A percentile compares a stretch with the other conserved stretches of the same genome.
phyloP scores from a whole-genome alignment of 371 early-diverging fungal genomes.

The Circinella minor region DNA sequence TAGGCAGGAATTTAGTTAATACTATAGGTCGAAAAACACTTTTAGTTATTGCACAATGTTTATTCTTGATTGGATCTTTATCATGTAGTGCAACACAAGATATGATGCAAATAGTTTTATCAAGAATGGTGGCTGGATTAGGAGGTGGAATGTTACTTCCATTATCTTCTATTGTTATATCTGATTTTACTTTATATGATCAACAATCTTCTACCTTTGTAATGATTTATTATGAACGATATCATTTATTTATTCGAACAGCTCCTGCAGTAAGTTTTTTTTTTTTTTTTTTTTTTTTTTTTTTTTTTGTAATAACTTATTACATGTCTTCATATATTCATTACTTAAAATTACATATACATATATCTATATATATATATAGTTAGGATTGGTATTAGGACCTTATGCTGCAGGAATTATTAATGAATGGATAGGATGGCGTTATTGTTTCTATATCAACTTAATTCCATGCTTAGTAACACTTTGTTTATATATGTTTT shows the following conservation, averaged over 20 bases:
- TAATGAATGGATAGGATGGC: background rate
- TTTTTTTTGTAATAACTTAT: too few relatives aligned
- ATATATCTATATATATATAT: too few relatives aligned
- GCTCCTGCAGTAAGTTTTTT: slow-evolving; percentile 1
- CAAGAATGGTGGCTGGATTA: background rate
- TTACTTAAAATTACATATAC: too few relatives aligned
- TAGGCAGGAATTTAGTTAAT: background rate
- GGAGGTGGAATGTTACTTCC: slow-evolving; percentile 3
- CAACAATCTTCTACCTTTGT: background rate
- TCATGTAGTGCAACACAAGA: slow-evolving; percentile 3
- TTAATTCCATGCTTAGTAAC: background rate
- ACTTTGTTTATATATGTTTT: background rate
- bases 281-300: too few relatives aligned
- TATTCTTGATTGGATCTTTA: slow-evolving; percentile 1
- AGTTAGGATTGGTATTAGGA: background rate
- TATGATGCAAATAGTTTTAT: background rate
- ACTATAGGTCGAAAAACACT: background rate
- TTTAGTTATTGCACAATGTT: slow-evolving; percentile 2
- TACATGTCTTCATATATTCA: too few relatives aligned
- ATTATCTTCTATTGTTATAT: background rate
- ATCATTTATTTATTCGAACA: background rate
- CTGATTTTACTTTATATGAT: background rate
- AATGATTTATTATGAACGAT: background rate
- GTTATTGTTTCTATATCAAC: slow-evolving; percentile 1
- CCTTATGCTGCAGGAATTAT: background rate